Evolutionary conservation across 805 yeast genomes (phyloP).

Genomic region (Zygosaccharomyces bisporus): DNA sequence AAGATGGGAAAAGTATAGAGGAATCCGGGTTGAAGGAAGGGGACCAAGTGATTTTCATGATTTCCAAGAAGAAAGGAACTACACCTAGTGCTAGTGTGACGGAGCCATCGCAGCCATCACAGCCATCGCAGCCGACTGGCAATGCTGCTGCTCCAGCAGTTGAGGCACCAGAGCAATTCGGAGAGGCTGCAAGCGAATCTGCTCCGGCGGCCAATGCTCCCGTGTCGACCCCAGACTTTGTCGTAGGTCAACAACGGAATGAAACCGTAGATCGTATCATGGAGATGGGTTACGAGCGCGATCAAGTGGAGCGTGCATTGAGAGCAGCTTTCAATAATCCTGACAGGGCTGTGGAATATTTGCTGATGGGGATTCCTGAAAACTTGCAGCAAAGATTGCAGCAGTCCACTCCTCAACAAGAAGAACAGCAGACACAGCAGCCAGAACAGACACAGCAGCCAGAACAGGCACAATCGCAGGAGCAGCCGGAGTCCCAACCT

Average conservation of each 20-base stretch:
- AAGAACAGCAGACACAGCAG: constrained; percentile 11
- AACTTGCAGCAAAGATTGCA: constrained; percentile 39
- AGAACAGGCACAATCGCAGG: constrained; percentile 13
- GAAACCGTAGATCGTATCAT: constrained; percentile 75
- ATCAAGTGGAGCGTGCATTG: constrained; percentile 83
- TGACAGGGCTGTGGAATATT: constrained; percentile 94
- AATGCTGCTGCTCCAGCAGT: constrained; percentile 22
- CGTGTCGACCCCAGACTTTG: constrained; percentile 51
- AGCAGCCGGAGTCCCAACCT: constrained; percentile 25
- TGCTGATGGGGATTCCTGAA: constrained; percentile 86
- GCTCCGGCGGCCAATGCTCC: constrained; percentile 25
- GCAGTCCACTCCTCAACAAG: constrained; percentile 32
- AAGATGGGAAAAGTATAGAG: constrained; percentile 72
- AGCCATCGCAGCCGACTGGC: no score
- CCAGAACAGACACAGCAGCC: constrained; percentile 12
- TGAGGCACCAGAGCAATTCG: constrained; percentile 20
- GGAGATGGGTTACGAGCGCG: constrained; percentile 94
- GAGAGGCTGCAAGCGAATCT: constrained; percentile 18
- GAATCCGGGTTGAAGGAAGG: constrained; percentile 72
- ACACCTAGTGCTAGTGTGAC: constrained; percentile 21
- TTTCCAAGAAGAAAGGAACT: constrained; percentile 50
- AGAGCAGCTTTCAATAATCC: constrained; percentile 97
- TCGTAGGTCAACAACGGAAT: constrained; percentile 75
- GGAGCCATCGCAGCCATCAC: constrained; percentile 29
- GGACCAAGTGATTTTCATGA: constrained; percentile 91